Conservation (phyloP, 768 basidiomycete species). For the Amanita rimosa region DNA sequence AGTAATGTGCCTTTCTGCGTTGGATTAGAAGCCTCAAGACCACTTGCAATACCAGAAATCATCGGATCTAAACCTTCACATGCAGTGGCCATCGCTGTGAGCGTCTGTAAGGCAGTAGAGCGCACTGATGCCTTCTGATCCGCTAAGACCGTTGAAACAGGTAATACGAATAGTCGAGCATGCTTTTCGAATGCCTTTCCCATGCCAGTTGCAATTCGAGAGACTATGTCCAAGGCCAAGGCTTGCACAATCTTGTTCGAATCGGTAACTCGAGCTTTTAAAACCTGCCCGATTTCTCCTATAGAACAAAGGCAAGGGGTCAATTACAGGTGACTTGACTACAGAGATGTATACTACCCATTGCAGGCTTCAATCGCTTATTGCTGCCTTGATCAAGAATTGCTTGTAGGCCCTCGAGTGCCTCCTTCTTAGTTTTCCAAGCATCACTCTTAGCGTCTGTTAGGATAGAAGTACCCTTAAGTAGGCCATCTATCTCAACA, state of each 20-base stretch:
- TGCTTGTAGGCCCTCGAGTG: constrained; percentile 72
- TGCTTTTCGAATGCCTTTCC: constrained; percentile 93
- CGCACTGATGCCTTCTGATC: constrained; percentile 91
- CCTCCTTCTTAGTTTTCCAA: constrained; percentile 97
- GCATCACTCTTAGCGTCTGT: constrained; percentile 83
- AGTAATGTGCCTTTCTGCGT: constrained; percentile 72
- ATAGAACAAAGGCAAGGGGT: background rate
- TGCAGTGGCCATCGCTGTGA: constrained; percentile 75
- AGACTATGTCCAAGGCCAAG: constrained; percentile 82
- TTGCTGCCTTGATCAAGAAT: constrained; percentile 86
- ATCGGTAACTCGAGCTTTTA: constrained; percentile 84
- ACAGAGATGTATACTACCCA: constrained; percentile 45
- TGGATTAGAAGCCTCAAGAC: constrained; percentile 81
- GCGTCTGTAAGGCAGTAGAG: constrained; percentile 60
- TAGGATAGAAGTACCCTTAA: constrained; percentile 76
- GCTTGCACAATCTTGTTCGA: constrained; percentile 91
- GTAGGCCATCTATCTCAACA: constrained; percentile 79
- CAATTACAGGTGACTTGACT: constrained; percentile 1
- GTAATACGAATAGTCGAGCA: constrained; percentile 59
- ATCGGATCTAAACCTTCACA: constrained; percentile 80
- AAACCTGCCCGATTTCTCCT: constrained; percentile 86
- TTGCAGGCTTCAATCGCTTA: constrained; percentile 80
- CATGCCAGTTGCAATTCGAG: constrained; percentile 88
- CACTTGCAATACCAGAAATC: constrained; percentile 65
- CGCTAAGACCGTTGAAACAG: constrained; percentile 75